phyloP scores from a whole-genome alignment of 768 basidiomycete genomes.

The Trichaptum fuscoviolaceum region DNA sequence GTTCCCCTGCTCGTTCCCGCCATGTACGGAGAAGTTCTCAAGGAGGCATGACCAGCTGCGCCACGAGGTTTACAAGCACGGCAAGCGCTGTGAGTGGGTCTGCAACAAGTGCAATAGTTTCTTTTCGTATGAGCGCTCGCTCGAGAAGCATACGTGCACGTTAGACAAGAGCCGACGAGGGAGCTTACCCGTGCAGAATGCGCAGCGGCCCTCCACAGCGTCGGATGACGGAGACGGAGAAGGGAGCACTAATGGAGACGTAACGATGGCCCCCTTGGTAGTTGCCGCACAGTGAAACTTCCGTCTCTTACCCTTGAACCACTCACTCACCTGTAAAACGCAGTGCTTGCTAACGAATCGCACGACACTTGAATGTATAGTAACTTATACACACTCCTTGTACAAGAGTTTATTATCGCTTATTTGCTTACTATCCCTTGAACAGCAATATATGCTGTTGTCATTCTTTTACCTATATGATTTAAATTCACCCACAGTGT shows the following conservation, averaged over 20 bases:
- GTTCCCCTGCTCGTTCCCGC: background rate
- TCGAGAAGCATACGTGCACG: slow-evolving; percentile 48
- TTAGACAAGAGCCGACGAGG: background rate
- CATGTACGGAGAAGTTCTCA: slow-evolving; percentile 47
- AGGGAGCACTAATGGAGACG: background rate
- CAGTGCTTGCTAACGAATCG: background rate
- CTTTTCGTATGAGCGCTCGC: slow-evolving; percentile 47
- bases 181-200: background rate
- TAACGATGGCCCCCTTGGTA: background rate
- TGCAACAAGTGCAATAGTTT: slow-evolving; percentile 49
- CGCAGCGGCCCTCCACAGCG: too few species aligned
- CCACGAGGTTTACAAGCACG: slow-evolving; percentile 55
- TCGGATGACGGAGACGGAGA: background rate
- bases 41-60: slow-evolving; percentile 52
- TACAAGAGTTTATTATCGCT: background rate
- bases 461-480: background rate
- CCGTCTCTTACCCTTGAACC: background rate
- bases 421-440: background rate
- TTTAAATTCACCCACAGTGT: background rate
- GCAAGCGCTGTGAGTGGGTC: slow-evolving; percentile 48
- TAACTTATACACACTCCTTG: background rate
- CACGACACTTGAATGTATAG: background rate
- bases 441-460: background rate
- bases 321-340: background rate
- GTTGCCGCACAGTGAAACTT: background rate